A percentile compares a stretch with the other conserved stretches of the same genome.
Conservation (phyloP, 2,329 filamentous ascomycete species). For the Colletotrichum horii region DNA sequence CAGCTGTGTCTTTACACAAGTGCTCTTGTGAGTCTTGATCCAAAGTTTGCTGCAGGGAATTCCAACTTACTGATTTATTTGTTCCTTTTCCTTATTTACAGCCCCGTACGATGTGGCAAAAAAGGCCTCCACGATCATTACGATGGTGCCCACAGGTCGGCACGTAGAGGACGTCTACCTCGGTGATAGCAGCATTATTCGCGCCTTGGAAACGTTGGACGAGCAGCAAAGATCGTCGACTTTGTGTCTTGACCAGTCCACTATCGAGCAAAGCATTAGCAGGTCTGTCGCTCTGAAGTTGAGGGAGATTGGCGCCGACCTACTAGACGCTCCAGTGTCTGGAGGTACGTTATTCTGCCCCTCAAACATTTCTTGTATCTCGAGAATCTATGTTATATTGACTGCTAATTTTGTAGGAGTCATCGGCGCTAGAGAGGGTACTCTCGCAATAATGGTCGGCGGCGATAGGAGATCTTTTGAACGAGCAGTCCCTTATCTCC, state of each 20-base stretch:
- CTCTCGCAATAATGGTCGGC: not conserved
- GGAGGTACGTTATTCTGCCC: not conserved
- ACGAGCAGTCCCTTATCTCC: not conserved
- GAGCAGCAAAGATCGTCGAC: not conserved
- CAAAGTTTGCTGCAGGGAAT: accelerated
- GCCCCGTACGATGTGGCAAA: not conserved
- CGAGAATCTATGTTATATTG: not conserved
- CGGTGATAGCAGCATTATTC: not conserved
- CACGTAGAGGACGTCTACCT: not conserved
- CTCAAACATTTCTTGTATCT: not conserved
- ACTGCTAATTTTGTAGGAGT: not conserved
- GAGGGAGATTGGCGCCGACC: not conserved
- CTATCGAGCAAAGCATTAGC: not conserved
- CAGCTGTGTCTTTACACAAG: not conserved
- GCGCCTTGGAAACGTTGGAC: not conserved
- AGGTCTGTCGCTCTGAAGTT: not conserved
- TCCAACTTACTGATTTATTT: not conserved
- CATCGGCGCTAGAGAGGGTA: not conserved
- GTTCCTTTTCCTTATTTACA: not conserved
- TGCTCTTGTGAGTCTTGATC: not conserved
- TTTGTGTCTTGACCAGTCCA: not conserved
- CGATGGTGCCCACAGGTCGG: not conserved
- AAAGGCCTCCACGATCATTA: not conserved
- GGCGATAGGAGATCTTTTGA: not conserved
- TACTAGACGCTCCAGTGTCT: not conserved